Base-by-base conservation (phyloP, 2,329 filamentous ascomycete species). In the Orbilia javanica region DNA sequence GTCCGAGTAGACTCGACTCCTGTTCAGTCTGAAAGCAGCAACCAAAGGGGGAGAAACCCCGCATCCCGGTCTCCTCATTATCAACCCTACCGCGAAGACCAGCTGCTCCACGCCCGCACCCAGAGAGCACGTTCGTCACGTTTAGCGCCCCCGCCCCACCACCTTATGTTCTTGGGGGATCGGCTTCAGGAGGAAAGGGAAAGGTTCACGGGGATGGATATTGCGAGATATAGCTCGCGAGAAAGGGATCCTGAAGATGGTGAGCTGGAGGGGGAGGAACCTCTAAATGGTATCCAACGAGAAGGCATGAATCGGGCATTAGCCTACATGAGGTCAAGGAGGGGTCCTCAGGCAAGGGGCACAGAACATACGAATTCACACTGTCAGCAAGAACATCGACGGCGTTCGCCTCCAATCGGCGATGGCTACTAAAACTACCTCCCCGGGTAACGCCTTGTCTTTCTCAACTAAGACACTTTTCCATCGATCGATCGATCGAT, bases 31-130 rank as follows among this genome's bases (percentile, higher is more conserved):
- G 55, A 60, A 22, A 25, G 4, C 34, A 22, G 1, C 27, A 25
- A 25, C 11, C 55, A 34, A 60, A 60, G 55, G 34, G 55, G 55
- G 18, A 60, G 55, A 42, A 42, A 22, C 20, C 18, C 34, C 3
- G 4, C 20, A n/a, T 20, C 55, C 7, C n/a, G 55, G 4, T 10
- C 31, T 4, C 8, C 11, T 7, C 55, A 25, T 1, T 20, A 39
- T n/a, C 10, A 13, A 25, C 11, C 20, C 5, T 13, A 15, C 13
- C 34, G 11, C 20, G 34, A 60, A 42, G 13, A 27, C 13, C 53
- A 27, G 6, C 4, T 18, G 20, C n/a, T n/a, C n/a, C n/a, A n/a
- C n/a, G 18, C 1, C 6, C 34, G 13, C 4, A 2, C 55, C 34
- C 55, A 11, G 4, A n/a, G n/a, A 8, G 2, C 18, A 42, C 31